Evolutionary conservation across 164 flowering plant genomes (phyloP), one percentile per base, ranked within the genome.

Genomic region (Umbellularia californica): DNA sequence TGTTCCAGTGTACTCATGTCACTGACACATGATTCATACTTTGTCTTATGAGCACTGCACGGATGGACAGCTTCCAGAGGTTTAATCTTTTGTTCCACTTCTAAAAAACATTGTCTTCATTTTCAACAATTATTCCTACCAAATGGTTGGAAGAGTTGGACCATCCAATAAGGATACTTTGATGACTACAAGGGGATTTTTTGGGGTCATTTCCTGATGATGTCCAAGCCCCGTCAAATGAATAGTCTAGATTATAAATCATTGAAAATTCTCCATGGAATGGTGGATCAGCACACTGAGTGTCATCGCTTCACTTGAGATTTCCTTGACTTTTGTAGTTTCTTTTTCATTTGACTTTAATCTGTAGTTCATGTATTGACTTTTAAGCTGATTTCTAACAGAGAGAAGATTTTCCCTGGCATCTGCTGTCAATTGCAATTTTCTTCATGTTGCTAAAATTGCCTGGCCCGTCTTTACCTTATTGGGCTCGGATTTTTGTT

Each of bases 381-480:
- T 70, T 7, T 24, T 11, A 11, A 74, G 22, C 74, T n/a, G 25
- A 79, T 79, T 80, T 55, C 13, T 73, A 27, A 51, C 88, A 92
- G 98, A 85, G 87, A 71, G 88, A 87, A 63, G 88, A 86, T 79
- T 87, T 85, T 65, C 94, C 97, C 1, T 91, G 94, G 94, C 95
- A 92, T 88, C 78, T 92, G 79, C 74, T 87, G 65, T 82, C 82
- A 23, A 79, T 87, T 66, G 90, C 87, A 20, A 52, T 83, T 58
- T 81, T 92, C 85, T 90, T 91, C 83, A 80, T 85, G 10, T 33
- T 92, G 83, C 82, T 94, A 75, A 94, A 94, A 77, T 81, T 94
- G 76, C 92, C 90, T 1, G 98, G 98, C 5, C 97, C 98, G 7
- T 87, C 87, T 78, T 92, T 89, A 68, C 96, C 97, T 22, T 92